These are phyloP conservation scores for Calonectria fujianensis DNA, from an alignment of 2,329 filamentous ascomycete species.

Conservation along the genomic window DNA sequence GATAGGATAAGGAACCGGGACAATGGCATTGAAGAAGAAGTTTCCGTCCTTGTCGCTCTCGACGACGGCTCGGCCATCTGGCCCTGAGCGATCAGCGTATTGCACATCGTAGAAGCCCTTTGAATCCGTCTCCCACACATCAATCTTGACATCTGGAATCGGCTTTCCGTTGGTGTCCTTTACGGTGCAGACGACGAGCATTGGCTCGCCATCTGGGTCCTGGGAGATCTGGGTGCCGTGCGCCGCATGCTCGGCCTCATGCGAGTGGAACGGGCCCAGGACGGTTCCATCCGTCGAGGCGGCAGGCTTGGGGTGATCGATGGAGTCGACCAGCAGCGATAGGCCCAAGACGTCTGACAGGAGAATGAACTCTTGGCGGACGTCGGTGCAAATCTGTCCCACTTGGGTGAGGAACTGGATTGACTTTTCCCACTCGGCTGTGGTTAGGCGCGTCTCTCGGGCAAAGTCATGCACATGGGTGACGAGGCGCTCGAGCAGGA, in stretches of 20 bases:
- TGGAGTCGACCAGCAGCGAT: slow-evolving; percentile 84
- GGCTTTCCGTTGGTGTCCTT: slow-evolving; percentile 77
- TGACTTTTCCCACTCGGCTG: slow-evolving; percentile 82
- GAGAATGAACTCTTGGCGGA: slow-evolving; percentile 83
- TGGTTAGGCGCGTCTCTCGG: slow-evolving; percentile 82
- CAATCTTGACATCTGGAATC: slow-evolving; percentile 78
- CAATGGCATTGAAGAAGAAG: slow-evolving; percentile 89
- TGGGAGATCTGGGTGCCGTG: slow-evolving; percentile 76
- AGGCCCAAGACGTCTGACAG: slow-evolving; percentile 85
- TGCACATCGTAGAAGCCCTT: slow-evolving; percentile 86
- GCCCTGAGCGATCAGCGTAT: slow-evolving; percentile 72
- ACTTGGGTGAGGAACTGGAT: slow-evolving; percentile 81
- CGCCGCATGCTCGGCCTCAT: slow-evolving; percentile 75
- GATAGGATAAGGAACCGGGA: slow-evolving; percentile 89
- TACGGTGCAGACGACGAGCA: slow-evolving; percentile 81
- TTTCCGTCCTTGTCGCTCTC: slow-evolving; percentile 53
- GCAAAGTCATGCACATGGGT: slow-evolving; percentile 86
- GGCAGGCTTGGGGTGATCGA: slow-evolving; percentile 84
- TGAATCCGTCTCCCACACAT: slow-evolving; percentile 87
- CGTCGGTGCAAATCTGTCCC: slow-evolving; percentile 81
- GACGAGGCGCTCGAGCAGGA: slow-evolving; percentile 81
- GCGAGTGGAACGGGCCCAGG: slow-evolving; percentile 85
- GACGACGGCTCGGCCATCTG: slow-evolving; percentile 57
- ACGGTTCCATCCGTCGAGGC: slow-evolving; percentile 83
- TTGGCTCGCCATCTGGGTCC: slow-evolving; percentile 78